Evolutionary conservation across 768 basidiomycete species (phyloP).

Genomic region (Leccinum incarnatum): DNA sequence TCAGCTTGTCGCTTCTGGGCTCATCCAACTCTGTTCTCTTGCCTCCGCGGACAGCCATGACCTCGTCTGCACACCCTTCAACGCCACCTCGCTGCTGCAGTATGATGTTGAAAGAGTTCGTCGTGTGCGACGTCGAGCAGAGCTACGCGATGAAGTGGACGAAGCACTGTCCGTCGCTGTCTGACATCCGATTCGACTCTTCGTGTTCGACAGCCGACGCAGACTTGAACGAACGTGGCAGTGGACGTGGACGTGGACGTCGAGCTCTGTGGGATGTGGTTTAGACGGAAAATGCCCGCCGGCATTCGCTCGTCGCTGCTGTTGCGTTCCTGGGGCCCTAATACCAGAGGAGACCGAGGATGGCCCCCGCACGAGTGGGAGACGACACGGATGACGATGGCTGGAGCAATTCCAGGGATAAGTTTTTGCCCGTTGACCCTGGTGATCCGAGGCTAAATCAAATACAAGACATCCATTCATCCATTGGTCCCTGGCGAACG

Average conservation of each 20-base stretch:
- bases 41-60: neutral
- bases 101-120: slow-evolving; percentile 23
- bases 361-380: slow-evolving; percentile 10
- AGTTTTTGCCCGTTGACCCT: slow-evolving; percentile 6
- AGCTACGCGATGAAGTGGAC: slow-evolving; percentile 30
- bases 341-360: slow-evolving; percentile 39
- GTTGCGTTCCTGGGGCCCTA: slow-evolving; percentile 24
- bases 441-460: slow-evolving; percentile 8
- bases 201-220: slow-evolving; percentile 24
- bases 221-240: slow-evolving; percentile 18
- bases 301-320: neutral
- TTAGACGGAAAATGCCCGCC: slow-evolving; percentile 19
- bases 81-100: neutral
- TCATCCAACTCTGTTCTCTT: slow-evolving; percentile 9
- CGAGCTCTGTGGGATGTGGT: slow-evolving; percentile 30
- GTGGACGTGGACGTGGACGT: no score
- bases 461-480: slow-evolving; percentile 12
- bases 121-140: slow-evolving; percentile 25
- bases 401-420: slow-evolving; percentile 28
- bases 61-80: neutral
- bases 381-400: slow-evolving; percentile 23
- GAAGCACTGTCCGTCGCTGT: slow-evolving; percentile 24
- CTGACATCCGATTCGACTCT: slow-evolving; percentile 31
- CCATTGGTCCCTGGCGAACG: slow-evolving; percentile 27
- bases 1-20: neutral